phyloP scores from a whole-genome alignment of 768 basidiomycete species.

The Lactarius hengduanensis region DNA sequence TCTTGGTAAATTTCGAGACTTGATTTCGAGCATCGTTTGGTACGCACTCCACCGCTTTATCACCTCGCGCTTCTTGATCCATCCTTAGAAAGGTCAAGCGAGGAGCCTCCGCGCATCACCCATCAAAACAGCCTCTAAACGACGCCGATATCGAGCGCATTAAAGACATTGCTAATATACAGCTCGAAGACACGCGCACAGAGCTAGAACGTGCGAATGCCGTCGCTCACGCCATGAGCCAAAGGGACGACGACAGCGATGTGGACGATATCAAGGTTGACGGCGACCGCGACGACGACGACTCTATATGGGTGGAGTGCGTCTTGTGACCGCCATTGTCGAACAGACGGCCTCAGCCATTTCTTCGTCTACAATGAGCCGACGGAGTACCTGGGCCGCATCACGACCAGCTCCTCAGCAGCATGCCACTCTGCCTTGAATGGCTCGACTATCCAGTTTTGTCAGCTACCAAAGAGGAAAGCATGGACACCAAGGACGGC shows the following conservation, averaged over 20 bases:
- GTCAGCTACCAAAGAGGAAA: constrained; percentile 39
- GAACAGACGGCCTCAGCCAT: constrained; percentile 92
- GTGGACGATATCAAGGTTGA: constrained; percentile 52
- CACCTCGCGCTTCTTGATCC: constrained; percentile 21
- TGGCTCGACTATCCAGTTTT: constrained; percentile 95
- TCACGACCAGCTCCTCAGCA: constrained; percentile 96
- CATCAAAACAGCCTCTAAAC: constrained; percentile 86
- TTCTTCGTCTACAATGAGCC: constrained; percentile 94
- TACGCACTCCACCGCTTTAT: not conserved
- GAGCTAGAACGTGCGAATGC: constrained; percentile 82
- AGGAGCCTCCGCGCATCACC: constrained; percentile 43
- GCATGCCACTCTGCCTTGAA: constrained; percentile 97
- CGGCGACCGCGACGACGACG: constrained; percentile 46
- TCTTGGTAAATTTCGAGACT: too few species aligned
- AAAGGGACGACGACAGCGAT: constrained; percentile 62
- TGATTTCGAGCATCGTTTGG: constrained; percentile 21
- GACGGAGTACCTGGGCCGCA: constrained; percentile 89
- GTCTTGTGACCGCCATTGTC: constrained; percentile 77
- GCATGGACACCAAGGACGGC: constrained; percentile 30
- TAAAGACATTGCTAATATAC: constrained; percentile 79
- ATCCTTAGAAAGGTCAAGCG: too few species aligned
- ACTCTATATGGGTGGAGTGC: constrained; percentile 84
- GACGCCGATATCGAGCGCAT: constrained; percentile 88
- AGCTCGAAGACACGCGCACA: constrained; percentile 84
- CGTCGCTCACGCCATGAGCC: constrained; percentile 69